A percentile compares a stretch with the other conserved stretches of the same genome.
phyloP scores from a whole-genome alignment of 352 stramenopile species.

The Globisporangium lucens region DNA sequence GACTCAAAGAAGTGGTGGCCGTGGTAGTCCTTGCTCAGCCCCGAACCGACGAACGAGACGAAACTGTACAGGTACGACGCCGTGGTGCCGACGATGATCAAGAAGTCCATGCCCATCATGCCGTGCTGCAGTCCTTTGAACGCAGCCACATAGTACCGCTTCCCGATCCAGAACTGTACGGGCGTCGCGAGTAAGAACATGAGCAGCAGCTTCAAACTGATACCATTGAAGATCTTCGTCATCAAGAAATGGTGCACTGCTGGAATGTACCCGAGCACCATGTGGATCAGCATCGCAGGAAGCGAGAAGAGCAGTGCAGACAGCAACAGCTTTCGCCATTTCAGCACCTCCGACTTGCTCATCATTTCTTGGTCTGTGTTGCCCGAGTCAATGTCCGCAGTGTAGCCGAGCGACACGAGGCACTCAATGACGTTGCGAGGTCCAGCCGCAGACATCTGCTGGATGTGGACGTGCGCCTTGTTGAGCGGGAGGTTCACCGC shows the following conservation, averaged over 20 bases:
- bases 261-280: conserved; percentile 83
- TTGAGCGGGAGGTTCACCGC: conserved; percentile 57
- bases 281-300: conserved; percentile 83
- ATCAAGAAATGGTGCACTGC: conserved; percentile 62
- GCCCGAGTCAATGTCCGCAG: conserved; percentile 45
- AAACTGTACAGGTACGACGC: conserved; percentile 87
- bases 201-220: conserved; percentile 78
- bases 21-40: conserved; percentile 53
- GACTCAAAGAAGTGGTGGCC: conserved; percentile 89
- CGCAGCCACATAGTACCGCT: conserved; percentile 77
- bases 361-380: conserved; percentile 59
- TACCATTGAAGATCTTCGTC: conserved; percentile 68
- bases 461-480: conserved; percentile 75
- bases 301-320: conserved; percentile 82
- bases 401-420: conserved; percentile 65
- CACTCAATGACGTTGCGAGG: conserved; percentile 70
- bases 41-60: conserved; percentile 68
- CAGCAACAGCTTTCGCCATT: conserved; percentile 72
- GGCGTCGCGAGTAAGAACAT: conserved; percentile 82
- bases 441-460: conserved; percentile 73
- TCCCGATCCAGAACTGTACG: conserved; percentile 80
- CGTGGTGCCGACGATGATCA: conserved; percentile 82
- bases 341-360: conserved; percentile 68
- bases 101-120: conserved; percentile 89
- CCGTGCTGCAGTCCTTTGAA: conserved; percentile 82